Evolutionary conservation across 306 rosid genomes (phyloP), one percentile per base, ranked within the genome.

Genomic region (Castanospermum australe): DNA sequence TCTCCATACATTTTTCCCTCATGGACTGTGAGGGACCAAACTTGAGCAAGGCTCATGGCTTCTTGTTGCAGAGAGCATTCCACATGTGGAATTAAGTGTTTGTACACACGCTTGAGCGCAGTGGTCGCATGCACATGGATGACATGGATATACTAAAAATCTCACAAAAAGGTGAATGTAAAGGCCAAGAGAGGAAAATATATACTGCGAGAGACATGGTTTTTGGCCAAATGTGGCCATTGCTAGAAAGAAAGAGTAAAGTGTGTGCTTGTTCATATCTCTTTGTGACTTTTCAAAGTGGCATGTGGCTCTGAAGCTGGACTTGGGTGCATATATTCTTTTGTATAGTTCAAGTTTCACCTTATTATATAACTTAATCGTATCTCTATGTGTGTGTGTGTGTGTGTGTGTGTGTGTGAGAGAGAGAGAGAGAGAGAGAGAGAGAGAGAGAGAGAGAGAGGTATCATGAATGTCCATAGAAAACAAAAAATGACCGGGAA

Each of bases 1-100:
- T 32, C 9, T 45, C 88, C 86, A 82, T 45, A 42, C 55, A 60
- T 33, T 52, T 56, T 67, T 2, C 14, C 61, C 42, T 38, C 50
- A 80, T 82, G 84, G 86, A 28, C 61, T 33, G 65, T 76, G 78
- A 77, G 77, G 64, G 60, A 33, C 70, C 75, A 24, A 41, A 52
- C 76, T 61, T 44, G 79, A 70, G 84, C 51, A 17, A 69, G 32
- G 63, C 89, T 79, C 86, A 82, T 79, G 89, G 67, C 69, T 63
- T 12, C 22, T 39, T 61, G 56, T 56, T 65, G 73, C 45, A 69
- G 5, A 6, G 17, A 48, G 33, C 74, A 69, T 42, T 80, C 44
- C 30, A 48, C 60, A 35, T 79, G 86, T 82, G 89, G 39, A 21
- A 2, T 7, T 8, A 35, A 47, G 62, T 51, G 71, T 55, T 78